Base-by-base conservation (phyloP, 2,329 filamentous ascomycete species). In the Neonectria magnoliae region DNA sequence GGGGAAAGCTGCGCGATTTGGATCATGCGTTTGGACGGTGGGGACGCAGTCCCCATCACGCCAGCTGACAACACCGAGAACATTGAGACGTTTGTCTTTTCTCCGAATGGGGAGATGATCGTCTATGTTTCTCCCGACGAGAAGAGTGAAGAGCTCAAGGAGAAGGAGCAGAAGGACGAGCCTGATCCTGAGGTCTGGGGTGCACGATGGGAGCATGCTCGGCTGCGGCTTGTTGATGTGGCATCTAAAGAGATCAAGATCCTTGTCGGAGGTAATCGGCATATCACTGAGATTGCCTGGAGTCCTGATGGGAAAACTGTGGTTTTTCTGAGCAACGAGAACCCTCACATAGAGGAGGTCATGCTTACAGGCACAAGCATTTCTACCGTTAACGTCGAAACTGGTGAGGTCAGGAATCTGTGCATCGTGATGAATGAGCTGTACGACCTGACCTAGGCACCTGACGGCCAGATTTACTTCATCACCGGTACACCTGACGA, bases 101-200 rank as follows among this genome's bases (percentile, higher is more conserved):
- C 68, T 2, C 65, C 70, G 0, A 18, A 66, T 25, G 71, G 71
- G 0, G 48, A 52, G 0, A 63, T 50, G 0, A 69, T 73, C 3
- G 67, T 68, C 0, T 73, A 71, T 27, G 18, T 69, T 0, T 72
- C 71, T 1, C 7, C 57, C 0, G 71, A 72, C 18, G 67, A 67
- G 29, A 70, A 71, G 14, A 27, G 11, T 0, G 47, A 67, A 4
- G 50, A 60, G 0, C 22, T 51, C 1, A 69, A 66, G 31, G 59
- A 71, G 1, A 67, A 65, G 0, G 55, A 71, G 2, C 75, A 81
- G 13, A 71, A 77, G 10, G 72, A 72, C 0, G 75, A 76, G 9
- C 71, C 76, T 31, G 79, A 79, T 60, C 73, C 71, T 2, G 67
- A 75, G 8, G 76, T 81, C 16, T 82, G 76, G 75, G 79, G 76